Conservation (phyloP, 2,329 filamentous ascomycete species). For the Didymella glomerata region DNA sequence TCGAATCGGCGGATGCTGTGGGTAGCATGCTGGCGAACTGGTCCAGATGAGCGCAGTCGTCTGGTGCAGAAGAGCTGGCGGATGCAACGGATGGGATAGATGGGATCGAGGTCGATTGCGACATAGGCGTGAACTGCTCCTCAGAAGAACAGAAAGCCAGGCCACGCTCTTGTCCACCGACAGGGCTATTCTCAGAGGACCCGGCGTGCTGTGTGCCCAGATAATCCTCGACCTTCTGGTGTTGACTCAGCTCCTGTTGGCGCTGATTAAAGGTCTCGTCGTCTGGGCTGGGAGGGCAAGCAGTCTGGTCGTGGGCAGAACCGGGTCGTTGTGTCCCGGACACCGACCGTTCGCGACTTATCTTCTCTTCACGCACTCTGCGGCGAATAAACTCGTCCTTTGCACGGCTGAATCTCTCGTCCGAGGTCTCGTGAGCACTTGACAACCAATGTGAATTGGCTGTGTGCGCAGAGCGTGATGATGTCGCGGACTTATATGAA, state of each 20-base stretch:
- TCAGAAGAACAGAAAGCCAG: conserved; percentile 59
- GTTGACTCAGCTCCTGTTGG: conserved; percentile 39
- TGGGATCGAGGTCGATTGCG: conserved; percentile 60
- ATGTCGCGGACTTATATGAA: conserved; percentile 16
- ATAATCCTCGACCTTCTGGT: conserved; percentile 44
- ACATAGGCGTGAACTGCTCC: conserved; percentile 58
- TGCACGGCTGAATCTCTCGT: conserved; percentile 48
- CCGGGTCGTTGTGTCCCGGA: conserved; percentile 36
- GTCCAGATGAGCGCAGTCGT: conserved; percentile 40
- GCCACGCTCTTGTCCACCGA: conserved; percentile 38
- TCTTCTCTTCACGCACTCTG: conserved; percentile 43
- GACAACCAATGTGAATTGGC: conserved; percentile 20
- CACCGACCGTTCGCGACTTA: conserved; percentile 36
- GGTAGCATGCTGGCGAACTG: conserved; percentile 32
- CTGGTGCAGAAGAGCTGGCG: conserved; percentile 55
- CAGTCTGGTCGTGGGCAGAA: conserved; percentile 44
- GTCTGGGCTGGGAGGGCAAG: conserved; percentile 60
- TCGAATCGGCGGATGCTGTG: conserved; percentile 47
- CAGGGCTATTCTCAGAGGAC: conserved; percentile 54
- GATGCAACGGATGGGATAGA: conserved; percentile 62
- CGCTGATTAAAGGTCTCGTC: conserved; percentile 47
- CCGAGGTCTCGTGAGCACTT: conserved; percentile 36
- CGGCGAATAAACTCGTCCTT: conserved; percentile 52
- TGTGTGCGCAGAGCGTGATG: conserved; percentile 18
- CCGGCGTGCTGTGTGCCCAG: conserved; percentile 39